Evolutionary conservation across 2,329 filamentous ascomycete genomes (phyloP).

Genomic region (Didymella pinodella): DNA sequence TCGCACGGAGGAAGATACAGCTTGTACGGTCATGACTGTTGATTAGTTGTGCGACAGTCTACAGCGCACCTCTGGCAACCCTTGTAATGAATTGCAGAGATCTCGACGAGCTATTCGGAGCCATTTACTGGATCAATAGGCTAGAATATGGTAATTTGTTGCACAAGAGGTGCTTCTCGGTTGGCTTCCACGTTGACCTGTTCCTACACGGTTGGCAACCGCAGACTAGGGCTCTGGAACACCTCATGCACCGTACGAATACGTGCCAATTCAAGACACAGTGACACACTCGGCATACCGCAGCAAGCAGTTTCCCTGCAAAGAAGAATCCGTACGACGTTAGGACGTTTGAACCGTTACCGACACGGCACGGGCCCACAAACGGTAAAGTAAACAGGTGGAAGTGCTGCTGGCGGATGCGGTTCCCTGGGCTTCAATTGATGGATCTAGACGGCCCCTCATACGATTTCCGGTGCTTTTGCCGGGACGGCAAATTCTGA

Average conservation of each 20-base stretch:
- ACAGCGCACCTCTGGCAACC: no score
- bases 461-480: not conserved
- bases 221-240: not conserved
- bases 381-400: slow-evolving; percentile 10
- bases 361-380: slow-evolving; percentile 3
- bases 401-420: slow-evolving; percentile 6
- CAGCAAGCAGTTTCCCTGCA: not conserved
- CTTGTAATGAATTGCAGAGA: no score
- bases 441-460: slow-evolving; percentile 5
- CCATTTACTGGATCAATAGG: not conserved
- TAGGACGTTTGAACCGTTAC: slow-evolving; percentile 4
- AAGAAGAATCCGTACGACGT: slow-evolving; percentile 6
- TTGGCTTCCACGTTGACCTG: not conserved
- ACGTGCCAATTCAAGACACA: not conserved
- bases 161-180: not conserved
- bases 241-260: not conserved
- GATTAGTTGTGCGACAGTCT: no score
- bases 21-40: no score
- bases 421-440: slow-evolving; percentile 10
- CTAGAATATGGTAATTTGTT: not conserved
- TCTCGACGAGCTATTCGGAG: no score
- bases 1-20: no score
- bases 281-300: not conserved
- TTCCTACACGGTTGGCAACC: no score
- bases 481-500: not conserved